Percentiles rank a stretch among this genome's conserved stretches.
Evolutionary conservation across 352 stramenopile species (phyloP).

Genomic region (Phytophthora rubi): DNA sequence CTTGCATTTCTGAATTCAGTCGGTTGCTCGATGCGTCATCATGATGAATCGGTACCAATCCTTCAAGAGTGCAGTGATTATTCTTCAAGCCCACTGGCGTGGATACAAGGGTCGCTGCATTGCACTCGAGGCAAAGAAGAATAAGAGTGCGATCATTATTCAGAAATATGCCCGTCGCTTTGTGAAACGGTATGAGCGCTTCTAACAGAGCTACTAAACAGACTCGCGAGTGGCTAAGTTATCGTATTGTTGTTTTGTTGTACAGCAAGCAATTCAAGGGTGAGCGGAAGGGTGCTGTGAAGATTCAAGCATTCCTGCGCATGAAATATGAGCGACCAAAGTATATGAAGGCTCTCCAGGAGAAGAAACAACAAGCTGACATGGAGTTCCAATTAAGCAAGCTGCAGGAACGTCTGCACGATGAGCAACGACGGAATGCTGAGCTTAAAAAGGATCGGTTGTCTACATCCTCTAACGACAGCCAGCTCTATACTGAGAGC

Average conservation of each 20-base stretch:
- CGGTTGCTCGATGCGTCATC: slow-evolving; percentile 80
- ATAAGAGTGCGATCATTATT: slow-evolving; percentile 70
- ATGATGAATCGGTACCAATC: slow-evolving; percentile 78
- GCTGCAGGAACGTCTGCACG: slow-evolving; percentile 65
- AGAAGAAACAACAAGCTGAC: slow-evolving; percentile 64
- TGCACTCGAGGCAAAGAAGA: slow-evolving; percentile 53
- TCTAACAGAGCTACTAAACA: neutral
- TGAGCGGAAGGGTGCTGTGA: slow-evolving; percentile 55
- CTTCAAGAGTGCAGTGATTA: slow-evolving; percentile 59
- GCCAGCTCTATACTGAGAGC: slow-evolving; percentile 46
- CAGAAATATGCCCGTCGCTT: slow-evolving; percentile 72
- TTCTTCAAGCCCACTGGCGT: slow-evolving; percentile 81
- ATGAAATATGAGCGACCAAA: slow-evolving; percentile 70
- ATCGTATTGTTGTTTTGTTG: slow-evolving; percentile 4
- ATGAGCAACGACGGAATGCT: slow-evolving; percentile 69
- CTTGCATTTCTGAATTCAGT: slow-evolving; percentile 45
- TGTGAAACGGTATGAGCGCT: slow-evolving; percentile 49
- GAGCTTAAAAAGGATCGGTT: slow-evolving; percentile 55
- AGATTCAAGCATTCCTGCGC: slow-evolving; percentile 68
- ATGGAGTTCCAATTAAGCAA: slow-evolving; percentile 66
- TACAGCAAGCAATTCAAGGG: slow-evolving; percentile 62
- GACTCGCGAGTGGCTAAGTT: slow-evolving; percentile 3
- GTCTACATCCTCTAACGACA: slow-evolving; percentile 50
- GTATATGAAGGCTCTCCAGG: slow-evolving; percentile 55
- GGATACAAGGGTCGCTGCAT: slow-evolving; percentile 69